A percentile compares a stretch with the other conserved stretches of the same genome.
phyloP scores from a whole-genome alignment of 2,329 filamentous ascomycete species.

The Ophiognomonia clavigignenti-juglandacearum region DNA sequence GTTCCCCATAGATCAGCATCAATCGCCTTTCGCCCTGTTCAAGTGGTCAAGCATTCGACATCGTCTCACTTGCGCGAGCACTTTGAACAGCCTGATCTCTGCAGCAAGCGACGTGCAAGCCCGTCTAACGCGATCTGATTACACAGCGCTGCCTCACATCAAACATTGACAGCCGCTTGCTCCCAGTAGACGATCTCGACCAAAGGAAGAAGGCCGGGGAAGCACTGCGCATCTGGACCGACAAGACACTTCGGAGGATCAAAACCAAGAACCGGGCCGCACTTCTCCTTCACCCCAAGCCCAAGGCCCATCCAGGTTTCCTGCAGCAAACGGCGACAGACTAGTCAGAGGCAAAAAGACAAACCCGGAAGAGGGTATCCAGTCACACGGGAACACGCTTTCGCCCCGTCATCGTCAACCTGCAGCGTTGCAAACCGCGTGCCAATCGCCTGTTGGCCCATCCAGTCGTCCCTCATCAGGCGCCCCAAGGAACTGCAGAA shows the following conservation, averaged over 20 bases:
- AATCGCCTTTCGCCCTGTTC: no score
- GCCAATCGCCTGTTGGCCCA: constrained; percentile 15
- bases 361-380: constrained; percentile 11
- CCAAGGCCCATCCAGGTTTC: not conserved
- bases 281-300: not conserved
- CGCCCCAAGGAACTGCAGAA: constrained; percentile 6
- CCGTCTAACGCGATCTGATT: not conserved
- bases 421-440: constrained; percentile 8
- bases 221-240: not conserved
- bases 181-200: not conserved
- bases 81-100: no score
- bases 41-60: no score
- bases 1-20: no score
- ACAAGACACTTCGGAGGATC: no score
- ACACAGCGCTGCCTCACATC: not conserved
- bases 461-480: no score
- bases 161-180: not conserved
- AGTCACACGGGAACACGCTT: constrained; percentile 14
- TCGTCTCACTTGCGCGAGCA: no score
- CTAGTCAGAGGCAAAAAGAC: constrained; percentile 1
- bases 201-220: not conserved
- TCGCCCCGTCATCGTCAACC: constrained; percentile 13
- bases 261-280: no score
- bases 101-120: no score
- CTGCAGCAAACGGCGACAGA: not conserved